phyloP scores from a whole-genome alignment of 208 protist species.

The Lotmaria passim region DNA sequence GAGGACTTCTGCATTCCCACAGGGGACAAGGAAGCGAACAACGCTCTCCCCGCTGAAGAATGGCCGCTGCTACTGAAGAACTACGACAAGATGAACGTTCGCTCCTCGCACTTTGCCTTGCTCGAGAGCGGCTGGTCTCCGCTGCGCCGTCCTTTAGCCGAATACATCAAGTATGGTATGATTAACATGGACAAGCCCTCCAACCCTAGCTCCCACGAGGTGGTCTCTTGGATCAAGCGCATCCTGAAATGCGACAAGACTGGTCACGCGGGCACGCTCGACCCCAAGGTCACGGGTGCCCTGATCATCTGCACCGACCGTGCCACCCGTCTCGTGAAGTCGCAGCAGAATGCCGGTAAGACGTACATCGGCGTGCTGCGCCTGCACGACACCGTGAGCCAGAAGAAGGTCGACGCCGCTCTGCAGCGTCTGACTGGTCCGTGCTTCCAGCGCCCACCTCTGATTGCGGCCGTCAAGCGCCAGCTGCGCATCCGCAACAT shows the following conservation, averaged over 20 bases:
- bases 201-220: slow-evolving; percentile 99
- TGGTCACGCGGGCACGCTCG: slow-evolving; percentile 99
- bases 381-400: slow-evolving; percentile 95
- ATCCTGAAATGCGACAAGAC: slow-evolving; percentile 99
- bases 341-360: slow-evolving; percentile 99
- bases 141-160: slow-evolving; percentile 95
- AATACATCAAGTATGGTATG: slow-evolving; percentile 99
- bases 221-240: slow-evolving; percentile 99
- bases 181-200: slow-evolving; percentile 99
- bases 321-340: slow-evolving; percentile 99
- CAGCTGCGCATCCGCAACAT: slow-evolving; percentile 99
- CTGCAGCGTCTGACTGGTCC: slow-evolving; percentile 98
- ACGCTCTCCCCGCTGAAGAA: slow-evolving; percentile 89
- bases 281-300: slow-evolving; percentile 99
- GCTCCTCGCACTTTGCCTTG: slow-evolving; percentile 97
- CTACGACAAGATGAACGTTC: slow-evolving; percentile 98
- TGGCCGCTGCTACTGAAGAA: slow-evolving; percentile 99
- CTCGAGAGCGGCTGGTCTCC: slow-evolving; percentile 97
- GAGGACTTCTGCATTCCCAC: slow-evolving; percentile 81
- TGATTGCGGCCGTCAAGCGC: slow-evolving; percentile 98
- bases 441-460: slow-evolving; percentile 99
- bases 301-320: slow-evolving; percentile 99
- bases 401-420: slow-evolving; percentile 88
- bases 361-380: slow-evolving; percentile 99
- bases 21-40: slow-evolving; percentile 56